Percentiles rank a stretch among this genome's conserved stretches.
Evolutionary conservation across 2,329 filamentous ascomycete species (phyloP).

Genomic region (Hymenoscyphus linearis): DNA sequence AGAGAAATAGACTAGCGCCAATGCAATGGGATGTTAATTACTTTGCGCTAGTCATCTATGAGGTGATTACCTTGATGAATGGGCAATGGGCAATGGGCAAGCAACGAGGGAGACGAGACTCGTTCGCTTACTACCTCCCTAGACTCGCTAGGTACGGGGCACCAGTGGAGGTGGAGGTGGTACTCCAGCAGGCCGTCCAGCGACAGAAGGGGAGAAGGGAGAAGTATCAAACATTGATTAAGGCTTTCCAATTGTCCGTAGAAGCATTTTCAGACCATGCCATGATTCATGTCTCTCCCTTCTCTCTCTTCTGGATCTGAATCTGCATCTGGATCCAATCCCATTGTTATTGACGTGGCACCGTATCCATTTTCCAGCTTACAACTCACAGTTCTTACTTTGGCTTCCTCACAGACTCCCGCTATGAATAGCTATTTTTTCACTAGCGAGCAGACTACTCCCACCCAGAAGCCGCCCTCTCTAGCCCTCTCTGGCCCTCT

Average conservation of each 20-base stretch:
- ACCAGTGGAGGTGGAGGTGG: no score
- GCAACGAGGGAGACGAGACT: no score
- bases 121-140: no score
- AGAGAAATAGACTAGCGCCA: neutral
- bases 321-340: neutral
- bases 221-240: constrained; percentile 7
- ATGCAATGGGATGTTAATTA: neutral
- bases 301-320: neutral
- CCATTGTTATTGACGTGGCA: neutral
- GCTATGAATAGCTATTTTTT: neutral
- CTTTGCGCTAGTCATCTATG: no score
- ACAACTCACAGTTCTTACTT: neutral
- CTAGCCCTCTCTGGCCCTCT: no score
- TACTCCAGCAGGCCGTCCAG: no score
- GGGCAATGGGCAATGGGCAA: no score
- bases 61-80: no score
- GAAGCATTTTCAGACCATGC: no score
- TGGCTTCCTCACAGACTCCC: neutral
- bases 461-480: no score
- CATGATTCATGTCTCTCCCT: constrained; percentile 2
- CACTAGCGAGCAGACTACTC: no score
- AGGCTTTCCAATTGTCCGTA: neutral
- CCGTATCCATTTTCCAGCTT: neutral
- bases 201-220: neutral
- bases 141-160: no score